Conservation (phyloP, 2,329 filamentous ascomycete genomes). For the Diplocarpon mali region DNA sequence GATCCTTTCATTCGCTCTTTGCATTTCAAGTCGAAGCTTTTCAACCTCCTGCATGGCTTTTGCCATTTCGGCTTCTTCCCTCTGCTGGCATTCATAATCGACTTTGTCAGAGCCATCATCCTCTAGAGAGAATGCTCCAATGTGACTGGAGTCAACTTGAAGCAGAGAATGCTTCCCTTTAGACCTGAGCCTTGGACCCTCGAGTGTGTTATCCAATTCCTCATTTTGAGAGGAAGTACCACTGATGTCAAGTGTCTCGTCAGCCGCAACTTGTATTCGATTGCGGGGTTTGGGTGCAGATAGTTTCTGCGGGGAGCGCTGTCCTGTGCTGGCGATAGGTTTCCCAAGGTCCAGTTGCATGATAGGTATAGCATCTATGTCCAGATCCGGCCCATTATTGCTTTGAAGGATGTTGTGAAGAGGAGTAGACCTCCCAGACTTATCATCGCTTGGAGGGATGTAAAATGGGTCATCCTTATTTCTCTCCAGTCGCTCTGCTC, state of each 20-base stretch:
- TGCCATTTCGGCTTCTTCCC: slow-evolving; percentile 80
- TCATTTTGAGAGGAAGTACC: slow-evolving; percentile 38
- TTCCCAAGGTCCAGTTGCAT: slow-evolving; percentile 77
- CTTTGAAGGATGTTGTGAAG: slow-evolving; percentile 66
- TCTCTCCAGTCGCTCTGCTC: slow-evolving; percentile 66
- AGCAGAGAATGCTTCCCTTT: slow-evolving; percentile 56
- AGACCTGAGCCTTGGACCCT: slow-evolving; percentile 39
- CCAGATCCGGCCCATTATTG: slow-evolving; percentile 66
- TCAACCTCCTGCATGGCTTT: slow-evolving; percentile 85
- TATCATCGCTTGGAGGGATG: slow-evolving; percentile 47
- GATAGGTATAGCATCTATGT: slow-evolving; percentile 91
- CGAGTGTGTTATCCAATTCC: slow-evolving; percentile 43
- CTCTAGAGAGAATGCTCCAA: slow-evolving; percentile 62
- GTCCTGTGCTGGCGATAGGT: slow-evolving; percentile 22
- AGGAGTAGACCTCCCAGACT: slow-evolving; percentile 58
- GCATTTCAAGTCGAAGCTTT: slow-evolving; percentile 77
- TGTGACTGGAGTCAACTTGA: slow-evolving; percentile 76
- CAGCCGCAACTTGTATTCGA: slow-evolving; percentile 56
- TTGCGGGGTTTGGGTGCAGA: slow-evolving; percentile 37
- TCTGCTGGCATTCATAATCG: slow-evolving; percentile 55
- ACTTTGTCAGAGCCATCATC: slow-evolving; percentile 32
- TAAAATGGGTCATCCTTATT: slow-evolving; percentile 95
- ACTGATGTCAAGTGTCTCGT: slow-evolving; percentile 57
- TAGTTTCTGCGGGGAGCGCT: slow-evolving; percentile 27
- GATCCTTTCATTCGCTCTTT: slow-evolving; percentile 65